phyloP scores from a whole-genome alignment of 1,284 basidiomycete genomes.

The Sanghuangporus baumii region DNA sequence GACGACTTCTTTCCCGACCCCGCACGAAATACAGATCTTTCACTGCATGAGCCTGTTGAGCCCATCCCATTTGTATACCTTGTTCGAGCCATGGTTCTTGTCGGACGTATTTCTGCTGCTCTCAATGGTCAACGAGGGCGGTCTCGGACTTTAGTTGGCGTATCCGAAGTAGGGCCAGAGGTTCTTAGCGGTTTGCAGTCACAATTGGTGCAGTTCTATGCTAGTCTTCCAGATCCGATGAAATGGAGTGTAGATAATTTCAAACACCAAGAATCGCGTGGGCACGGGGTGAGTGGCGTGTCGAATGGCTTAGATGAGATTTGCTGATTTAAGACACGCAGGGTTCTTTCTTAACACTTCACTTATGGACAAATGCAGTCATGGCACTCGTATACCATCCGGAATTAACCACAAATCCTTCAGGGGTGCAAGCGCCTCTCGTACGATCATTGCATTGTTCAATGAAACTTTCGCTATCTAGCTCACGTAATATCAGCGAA shows the following conservation, averaged over 20 bases:
- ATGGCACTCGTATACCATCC: conserved; percentile 37
- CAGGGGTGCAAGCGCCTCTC: conserved; percentile 34
- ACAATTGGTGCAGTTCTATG: conserved; percentile 33
- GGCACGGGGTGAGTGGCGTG: conserved; percentile 28
- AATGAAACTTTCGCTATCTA: conserved; percentile 31
- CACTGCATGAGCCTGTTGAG: conserved; percentile 25
- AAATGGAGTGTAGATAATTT: conserved; percentile 35
- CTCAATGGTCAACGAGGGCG: conserved; percentile 34
- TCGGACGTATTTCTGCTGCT: conserved; percentile 31
- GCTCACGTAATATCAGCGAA: conserved; percentile 34
- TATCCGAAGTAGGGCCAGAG: conserved; percentile 24
- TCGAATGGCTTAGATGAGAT: neutral
- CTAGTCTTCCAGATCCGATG: conserved; percentile 30
- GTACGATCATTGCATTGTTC: conserved; percentile 31
- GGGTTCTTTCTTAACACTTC: conserved; percentile 23
- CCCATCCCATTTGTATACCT: conserved; percentile 34
- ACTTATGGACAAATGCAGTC: conserved; percentile 33
- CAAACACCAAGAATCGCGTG: conserved; percentile 31
- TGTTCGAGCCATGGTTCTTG: conserved; percentile 36
- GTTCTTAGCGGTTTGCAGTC: conserved; percentile 31
- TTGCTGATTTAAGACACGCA: neutral
- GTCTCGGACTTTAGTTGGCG: conserved; percentile 30
- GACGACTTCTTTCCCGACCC: conserved; percentile 34
- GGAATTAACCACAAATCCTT: conserved; percentile 31
- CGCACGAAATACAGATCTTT: conserved; percentile 23